Evolutionary conservation across 2,329 filamentous ascomycete genomes (phyloP).

Genomic region (Sclerotiophoma versabilis): DNA sequence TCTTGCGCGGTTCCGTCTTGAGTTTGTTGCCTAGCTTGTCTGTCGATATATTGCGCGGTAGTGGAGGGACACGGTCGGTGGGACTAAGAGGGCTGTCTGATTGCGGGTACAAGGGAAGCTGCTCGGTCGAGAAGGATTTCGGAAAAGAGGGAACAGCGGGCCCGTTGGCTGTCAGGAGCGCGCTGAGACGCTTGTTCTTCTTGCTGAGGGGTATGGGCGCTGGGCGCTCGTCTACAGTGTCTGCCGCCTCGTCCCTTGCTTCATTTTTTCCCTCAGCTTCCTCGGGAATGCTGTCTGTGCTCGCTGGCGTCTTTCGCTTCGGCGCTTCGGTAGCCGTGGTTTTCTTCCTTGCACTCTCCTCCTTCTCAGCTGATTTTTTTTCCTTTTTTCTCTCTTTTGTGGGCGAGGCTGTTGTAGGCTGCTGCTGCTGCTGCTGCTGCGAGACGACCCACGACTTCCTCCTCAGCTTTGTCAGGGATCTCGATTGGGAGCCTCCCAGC

Average conservation of each 20-base stretch:
- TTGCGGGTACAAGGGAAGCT: conserved; percentile 48
- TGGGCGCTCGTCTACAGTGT: conserved; percentile 26
- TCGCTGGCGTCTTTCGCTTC: conserved; percentile 37
- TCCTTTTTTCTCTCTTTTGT: conserved; percentile 21
- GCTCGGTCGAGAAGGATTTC: conserved; percentile 59
- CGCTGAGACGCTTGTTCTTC: conserved; percentile 46
- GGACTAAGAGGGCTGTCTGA: conserved; percentile 43
- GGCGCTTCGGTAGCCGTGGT: conserved; percentile 23
- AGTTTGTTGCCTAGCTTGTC: conserved; percentile 50
- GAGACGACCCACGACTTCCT: conserved; percentile 47
- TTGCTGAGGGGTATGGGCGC: conserved; percentile 37
- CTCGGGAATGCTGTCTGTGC: conserved; percentile 41
- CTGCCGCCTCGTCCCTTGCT: conserved; percentile 27
- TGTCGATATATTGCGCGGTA: conserved; percentile 51
- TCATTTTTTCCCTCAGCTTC: conserved; percentile 32
- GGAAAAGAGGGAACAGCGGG: conserved; percentile 53
- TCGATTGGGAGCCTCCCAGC: conserved; percentile 36
- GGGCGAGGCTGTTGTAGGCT: conserved; percentile 27
- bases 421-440: conserved; percentile 27
- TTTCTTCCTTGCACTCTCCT: conserved; percentile 27
- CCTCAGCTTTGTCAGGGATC: conserved; percentile 44
- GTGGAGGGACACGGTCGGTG: conserved; percentile 49
- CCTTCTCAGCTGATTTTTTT: conserved; percentile 21
- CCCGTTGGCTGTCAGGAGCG: conserved; percentile 38
- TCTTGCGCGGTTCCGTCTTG: conserved; percentile 59